Evolutionary conservation across 2,329 filamentous ascomycete genomes (phyloP).

Genomic region (Trichophyton schoenleinii): DNA sequence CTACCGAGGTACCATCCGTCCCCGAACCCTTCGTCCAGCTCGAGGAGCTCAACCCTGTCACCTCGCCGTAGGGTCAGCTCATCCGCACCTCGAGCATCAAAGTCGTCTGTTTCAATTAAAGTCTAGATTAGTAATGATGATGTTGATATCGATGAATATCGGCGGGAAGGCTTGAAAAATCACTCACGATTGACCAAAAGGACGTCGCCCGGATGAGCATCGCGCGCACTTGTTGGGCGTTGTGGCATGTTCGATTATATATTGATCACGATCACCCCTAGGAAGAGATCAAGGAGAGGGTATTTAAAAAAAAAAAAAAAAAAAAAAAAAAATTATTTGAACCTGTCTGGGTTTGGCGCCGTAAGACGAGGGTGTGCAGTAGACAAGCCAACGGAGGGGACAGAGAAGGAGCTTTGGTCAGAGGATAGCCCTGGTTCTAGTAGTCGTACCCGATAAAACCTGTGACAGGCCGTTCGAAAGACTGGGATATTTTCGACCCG

Average conservation of each 20-base stretch:
- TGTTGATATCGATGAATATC: constrained; percentile 1
- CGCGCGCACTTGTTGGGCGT: constrained; percentile 22
- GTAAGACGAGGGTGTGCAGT: not conserved
- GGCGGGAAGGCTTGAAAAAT: too few relatives aligned
- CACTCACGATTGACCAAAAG: constrained; percentile 36
- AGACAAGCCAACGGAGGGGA: not conserved
- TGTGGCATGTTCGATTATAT: constrained; percentile 21
- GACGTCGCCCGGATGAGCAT: constrained; percentile 30
- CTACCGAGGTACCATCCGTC: constrained; percentile 54
- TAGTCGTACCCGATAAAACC: not conserved
- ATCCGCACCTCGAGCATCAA: constrained; percentile 79
- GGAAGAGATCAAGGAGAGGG: too few relatives aligned
- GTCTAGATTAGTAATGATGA: constrained; percentile 2
- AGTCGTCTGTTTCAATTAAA: constrained; percentile 56
- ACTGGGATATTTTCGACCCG: not conserved
- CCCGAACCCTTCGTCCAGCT: constrained; percentile 54
- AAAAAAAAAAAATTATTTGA: too few relatives aligned
- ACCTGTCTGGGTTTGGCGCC: too few relatives aligned
- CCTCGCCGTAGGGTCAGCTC: constrained; percentile 79
- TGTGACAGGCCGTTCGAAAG: not conserved
- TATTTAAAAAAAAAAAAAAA: too few relatives aligned
- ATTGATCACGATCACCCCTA: not conserved
- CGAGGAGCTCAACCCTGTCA: constrained; percentile 50
- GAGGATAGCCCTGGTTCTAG: not conserved
- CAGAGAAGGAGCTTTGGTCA: not conserved